A percentile compares a stretch with the other conserved stretches of the same genome.
Evolutionary conservation across 2,329 filamentous ascomycete genomes (phyloP).

Genomic region (Diaporthe amygdali): DNA sequence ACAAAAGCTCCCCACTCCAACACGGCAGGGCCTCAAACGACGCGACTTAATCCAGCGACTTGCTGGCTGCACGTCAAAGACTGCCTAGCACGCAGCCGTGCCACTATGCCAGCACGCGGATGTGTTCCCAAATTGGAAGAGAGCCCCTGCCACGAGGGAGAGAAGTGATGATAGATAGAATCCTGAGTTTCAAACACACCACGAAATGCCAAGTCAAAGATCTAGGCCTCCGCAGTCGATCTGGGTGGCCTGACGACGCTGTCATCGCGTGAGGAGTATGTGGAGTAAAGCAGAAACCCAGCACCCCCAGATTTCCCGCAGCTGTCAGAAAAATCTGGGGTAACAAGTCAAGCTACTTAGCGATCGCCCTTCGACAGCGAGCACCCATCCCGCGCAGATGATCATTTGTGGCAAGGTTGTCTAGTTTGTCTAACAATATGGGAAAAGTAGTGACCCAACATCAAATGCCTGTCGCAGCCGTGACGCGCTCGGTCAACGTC

Average conservation of each 20-base stretch:
- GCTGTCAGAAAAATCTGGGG: constrained; percentile 9
- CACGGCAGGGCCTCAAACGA: neutral
- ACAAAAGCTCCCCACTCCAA: neutral
- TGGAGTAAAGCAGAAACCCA: neutral
- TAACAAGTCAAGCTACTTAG: constrained; percentile 9
- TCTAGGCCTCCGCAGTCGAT: neutral
- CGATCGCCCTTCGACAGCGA: neutral
- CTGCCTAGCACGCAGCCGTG: neutral
- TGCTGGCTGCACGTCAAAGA: neutral
- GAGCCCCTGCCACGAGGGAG: neutral
- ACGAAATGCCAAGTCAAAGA: neutral
- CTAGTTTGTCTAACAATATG: constrained; percentile 7
- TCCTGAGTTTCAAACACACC: neutral
- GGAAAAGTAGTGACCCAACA: neutral
- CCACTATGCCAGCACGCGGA: neutral
- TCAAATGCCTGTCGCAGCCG: neutral
- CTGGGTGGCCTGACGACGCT: constrained; percentile 9
- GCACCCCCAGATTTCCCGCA: constrained; percentile 1
- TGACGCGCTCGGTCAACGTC: constrained; percentile 12
- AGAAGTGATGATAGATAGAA: neutral
- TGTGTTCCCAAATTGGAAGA: neutral
- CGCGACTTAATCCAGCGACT: neutral
- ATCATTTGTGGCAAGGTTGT: neutral
- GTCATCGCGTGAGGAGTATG: constrained; percentile 6
- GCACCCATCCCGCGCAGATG: neutral